phyloP scores from a whole-genome alignment of 2,329 filamentous ascomycete species.

The Penicillium sp. region DNA sequence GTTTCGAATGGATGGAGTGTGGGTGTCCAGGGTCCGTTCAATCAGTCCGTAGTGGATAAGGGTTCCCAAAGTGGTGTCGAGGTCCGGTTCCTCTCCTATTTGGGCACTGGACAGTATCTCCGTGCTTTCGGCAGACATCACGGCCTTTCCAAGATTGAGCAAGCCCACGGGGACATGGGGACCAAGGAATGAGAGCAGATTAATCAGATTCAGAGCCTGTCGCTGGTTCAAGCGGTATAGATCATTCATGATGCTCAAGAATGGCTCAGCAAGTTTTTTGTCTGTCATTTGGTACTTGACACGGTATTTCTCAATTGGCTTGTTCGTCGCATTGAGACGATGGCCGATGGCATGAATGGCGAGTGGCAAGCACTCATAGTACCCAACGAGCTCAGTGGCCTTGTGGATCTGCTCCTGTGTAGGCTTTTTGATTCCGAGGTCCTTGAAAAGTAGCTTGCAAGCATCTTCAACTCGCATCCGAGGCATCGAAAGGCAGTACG shows the following conservation, averaged over 20 bases:
- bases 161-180: conserved; percentile 63
- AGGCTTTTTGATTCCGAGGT: conserved; percentile 56
- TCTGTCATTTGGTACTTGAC: conserved; percentile 54
- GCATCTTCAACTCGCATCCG: conserved; percentile 55
- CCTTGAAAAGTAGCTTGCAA: conserved; percentile 56
- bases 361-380: conserved; percentile 61
- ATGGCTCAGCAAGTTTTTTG: conserved; percentile 50
- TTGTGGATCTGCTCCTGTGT: conserved; percentile 52
- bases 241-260: conserved; percentile 47
- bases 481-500: conserved; percentile 54
- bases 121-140: conserved; percentile 31
- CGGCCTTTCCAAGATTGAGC: conserved; percentile 50
- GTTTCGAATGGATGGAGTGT: conserved; percentile 17
- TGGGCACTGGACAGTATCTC: conserved; percentile 37
- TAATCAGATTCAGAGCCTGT: conserved; percentile 61
- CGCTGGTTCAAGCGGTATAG: conserved; percentile 37
- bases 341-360: conserved; percentile 64
- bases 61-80: conserved; percentile 44
- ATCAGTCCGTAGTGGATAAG: conserved; percentile 46
- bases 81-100: conserved; percentile 34
- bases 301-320: conserved; percentile 56
- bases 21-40: conserved; percentile 37
- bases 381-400: conserved; percentile 57
- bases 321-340: conserved; percentile 56
- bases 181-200: conserved; percentile 60